phyloP scores from a whole-genome alignment of 345 rosid species.

The Lenwebbia sp. region DNA sequence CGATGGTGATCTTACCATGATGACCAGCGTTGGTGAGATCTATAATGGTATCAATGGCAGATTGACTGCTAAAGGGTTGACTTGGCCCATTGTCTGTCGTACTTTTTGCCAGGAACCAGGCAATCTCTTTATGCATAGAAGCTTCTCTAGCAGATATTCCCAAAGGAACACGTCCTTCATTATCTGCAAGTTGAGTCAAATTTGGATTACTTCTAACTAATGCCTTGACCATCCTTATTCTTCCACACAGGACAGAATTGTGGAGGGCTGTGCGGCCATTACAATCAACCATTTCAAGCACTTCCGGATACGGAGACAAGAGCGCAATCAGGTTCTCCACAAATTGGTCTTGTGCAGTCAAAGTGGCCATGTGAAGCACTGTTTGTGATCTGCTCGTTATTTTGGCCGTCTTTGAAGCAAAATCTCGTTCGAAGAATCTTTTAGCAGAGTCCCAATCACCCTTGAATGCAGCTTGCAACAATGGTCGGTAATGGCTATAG shows the following conservation, averaged over 20 bases:
- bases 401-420: background rate
- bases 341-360: background rate
- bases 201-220: background rate
- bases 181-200: background rate
- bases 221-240: background rate
- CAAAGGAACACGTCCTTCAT: background rate
- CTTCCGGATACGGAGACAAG: accelerated
- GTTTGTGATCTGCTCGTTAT: background rate
- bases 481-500: background rate
- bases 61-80: background rate
- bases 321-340: background rate
- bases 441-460: background rate
- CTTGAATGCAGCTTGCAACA: background rate
- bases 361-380: background rate
- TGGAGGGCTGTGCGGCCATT: background rate
- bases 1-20: background rate
- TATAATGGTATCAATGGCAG: background rate
- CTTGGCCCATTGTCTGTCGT: background rate
- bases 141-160: accelerated
- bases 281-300: background rate
- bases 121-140: background rate
- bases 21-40: background rate
- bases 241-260: background rate
- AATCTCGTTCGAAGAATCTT: background rate
- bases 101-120: background rate